Evolutionary conservation across 2,329 filamentous ascomycete genomes (phyloP).

Genomic region (Paraphoma chrysanthemicola): DNA sequence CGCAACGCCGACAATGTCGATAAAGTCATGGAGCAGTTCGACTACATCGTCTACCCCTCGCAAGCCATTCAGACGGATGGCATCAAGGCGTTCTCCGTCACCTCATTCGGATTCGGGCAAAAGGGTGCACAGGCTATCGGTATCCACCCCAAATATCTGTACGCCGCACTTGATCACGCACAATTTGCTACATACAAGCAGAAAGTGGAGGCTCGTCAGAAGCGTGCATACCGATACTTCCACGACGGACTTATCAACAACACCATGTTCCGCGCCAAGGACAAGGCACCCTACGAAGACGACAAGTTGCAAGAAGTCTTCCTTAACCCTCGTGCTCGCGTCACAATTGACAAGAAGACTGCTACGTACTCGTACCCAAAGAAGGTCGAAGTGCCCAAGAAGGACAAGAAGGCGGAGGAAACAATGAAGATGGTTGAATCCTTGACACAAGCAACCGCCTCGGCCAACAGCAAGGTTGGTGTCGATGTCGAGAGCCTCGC

Average conservation of each 20-base stretch:
- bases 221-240: slow-evolving; percentile 99
- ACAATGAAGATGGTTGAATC: slow-evolving; percentile 80
- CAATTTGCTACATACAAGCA: slow-evolving; percentile 82
- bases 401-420: slow-evolving; percentile 62
- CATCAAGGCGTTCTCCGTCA: slow-evolving; percentile 98
- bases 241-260: slow-evolving; percentile 99
- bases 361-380: slow-evolving; percentile 75
- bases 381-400: slow-evolving; percentile 65
- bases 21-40: slow-evolving; percentile 94
- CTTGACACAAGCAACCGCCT: slow-evolving; percentile 70
- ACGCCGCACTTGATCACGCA: slow-evolving; percentile 86
- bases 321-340: slow-evolving; percentile 91
- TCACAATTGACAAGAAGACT: slow-evolving; percentile 85
- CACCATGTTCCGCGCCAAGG: slow-evolving; percentile 95
- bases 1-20: slow-evolving; percentile 98
- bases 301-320: slow-evolving; percentile 86
- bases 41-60: slow-evolving; percentile 97
- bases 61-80: slow-evolving; percentile 96
- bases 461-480: slow-evolving; percentile 76
- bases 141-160: slow-evolving; percentile 96
- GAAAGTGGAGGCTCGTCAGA: slow-evolving; percentile 92
- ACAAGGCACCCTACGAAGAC: slow-evolving; percentile 86
- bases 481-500: slow-evolving; percentile 92
- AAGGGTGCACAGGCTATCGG: slow-evolving; percentile 98
- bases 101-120: slow-evolving; percentile 98